Percentiles rank a stretch among this genome's conserved stretches.
phyloP scores from a whole-genome alignment of 2,329 filamentous ascomycete species.

The Cryphonectria carpinicola region DNA sequence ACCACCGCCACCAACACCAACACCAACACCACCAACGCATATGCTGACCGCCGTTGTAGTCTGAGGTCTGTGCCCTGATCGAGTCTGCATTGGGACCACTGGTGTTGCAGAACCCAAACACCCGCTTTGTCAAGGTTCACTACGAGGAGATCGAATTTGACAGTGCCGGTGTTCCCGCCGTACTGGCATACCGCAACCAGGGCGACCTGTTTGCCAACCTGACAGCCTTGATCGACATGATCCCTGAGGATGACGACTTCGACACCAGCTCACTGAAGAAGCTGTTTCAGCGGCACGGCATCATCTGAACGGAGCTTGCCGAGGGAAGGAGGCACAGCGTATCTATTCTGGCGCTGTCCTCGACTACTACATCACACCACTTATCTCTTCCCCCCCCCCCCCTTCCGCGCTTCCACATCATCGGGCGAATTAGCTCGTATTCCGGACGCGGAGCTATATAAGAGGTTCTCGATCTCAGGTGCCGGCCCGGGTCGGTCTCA shows the following conservation, averaged over 20 bases:
- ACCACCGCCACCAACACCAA: neutral
- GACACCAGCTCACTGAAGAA: constrained; percentile 56
- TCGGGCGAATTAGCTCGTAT: neutral
- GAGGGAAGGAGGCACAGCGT: neutral
- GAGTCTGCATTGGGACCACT: constrained; percentile 78
- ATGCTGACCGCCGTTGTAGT: constrained; percentile 53
- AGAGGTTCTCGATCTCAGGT: neutral
- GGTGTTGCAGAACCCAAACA: constrained; percentile 69
- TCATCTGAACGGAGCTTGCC: constrained; percentile 47
- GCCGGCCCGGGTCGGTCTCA: neutral
- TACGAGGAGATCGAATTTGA: constrained; percentile 95
- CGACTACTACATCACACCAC: neutral
- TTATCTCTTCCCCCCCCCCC: no score
- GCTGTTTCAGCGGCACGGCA: constrained; percentile 56
- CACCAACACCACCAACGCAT: neutral
- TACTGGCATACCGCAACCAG: constrained; percentile 84
- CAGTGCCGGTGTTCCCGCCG: constrained; percentile 80
- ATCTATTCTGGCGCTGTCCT: constrained; percentile 9
- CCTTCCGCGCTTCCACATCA: neutral
- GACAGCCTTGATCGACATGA: constrained; percentile 83
- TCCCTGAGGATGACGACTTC: constrained; percentile 70
- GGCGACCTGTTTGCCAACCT: constrained; percentile 91
- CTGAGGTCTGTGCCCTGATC: constrained; percentile 75
- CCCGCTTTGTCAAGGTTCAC: constrained; percentile 89
- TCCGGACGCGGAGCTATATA: neutral